Evolutionary conservation across 148 eudicot genomes (phyloP).

Genomic region (Drosera capensis): DNA sequence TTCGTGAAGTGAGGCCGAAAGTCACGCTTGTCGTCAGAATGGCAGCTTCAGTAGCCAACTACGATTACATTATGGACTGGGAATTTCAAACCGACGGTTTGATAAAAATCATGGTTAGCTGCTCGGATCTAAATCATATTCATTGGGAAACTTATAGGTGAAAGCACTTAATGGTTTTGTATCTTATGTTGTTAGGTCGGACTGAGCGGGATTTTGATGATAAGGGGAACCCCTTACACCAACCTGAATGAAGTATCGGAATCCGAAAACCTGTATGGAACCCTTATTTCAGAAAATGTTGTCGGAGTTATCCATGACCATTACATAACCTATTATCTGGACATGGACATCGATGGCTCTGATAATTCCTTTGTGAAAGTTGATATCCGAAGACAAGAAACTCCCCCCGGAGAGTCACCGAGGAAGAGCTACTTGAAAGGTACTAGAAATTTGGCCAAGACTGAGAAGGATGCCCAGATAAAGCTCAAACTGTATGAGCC

Average conservation of each 20-base stretch:
- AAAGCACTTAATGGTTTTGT: too few relatives aligned
- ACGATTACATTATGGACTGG: slow-evolving; percentile 94
- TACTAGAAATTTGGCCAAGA: slow-evolving; percentile 59
- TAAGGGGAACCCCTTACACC: slow-evolving; percentile 58
- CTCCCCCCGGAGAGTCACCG: slow-evolving; percentile 48
- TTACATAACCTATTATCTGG: slow-evolving; percentile 73
- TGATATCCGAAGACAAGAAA: slow-evolving; percentile 37
- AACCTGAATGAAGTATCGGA: slow-evolving; percentile 68
- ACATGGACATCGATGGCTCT: slow-evolving; percentile 77
- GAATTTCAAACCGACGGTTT: slow-evolving; percentile 95
- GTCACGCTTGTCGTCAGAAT: slow-evolving; percentile 92
- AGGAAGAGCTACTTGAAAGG: slow-evolving; percentile 79
- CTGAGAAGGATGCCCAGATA: slow-evolving; percentile 86
- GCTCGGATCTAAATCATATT: neutral
- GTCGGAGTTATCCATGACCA: slow-evolving; percentile 93
- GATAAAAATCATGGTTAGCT: slow-evolving; percentile 59
- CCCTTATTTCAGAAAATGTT: slow-evolving; percentile 74
- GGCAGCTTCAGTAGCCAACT: slow-evolving; percentile 99
- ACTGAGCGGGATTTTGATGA: slow-evolving; percentile 86
- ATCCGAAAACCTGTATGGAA: slow-evolving; percentile 54
- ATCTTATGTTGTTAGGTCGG: too few relatives aligned
- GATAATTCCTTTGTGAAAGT: slow-evolving; percentile 95
- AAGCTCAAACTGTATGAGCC: slow-evolving; percentile 89
- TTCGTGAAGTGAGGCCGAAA: slow-evolving; percentile 86
- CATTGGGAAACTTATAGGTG: too few relatives aligned